Percentiles rank a stretch among this genome's conserved stretches.
phyloP scores from a whole-genome alignment of 768 basidiomycete species.

The Amanita subjunquillea region DNA sequence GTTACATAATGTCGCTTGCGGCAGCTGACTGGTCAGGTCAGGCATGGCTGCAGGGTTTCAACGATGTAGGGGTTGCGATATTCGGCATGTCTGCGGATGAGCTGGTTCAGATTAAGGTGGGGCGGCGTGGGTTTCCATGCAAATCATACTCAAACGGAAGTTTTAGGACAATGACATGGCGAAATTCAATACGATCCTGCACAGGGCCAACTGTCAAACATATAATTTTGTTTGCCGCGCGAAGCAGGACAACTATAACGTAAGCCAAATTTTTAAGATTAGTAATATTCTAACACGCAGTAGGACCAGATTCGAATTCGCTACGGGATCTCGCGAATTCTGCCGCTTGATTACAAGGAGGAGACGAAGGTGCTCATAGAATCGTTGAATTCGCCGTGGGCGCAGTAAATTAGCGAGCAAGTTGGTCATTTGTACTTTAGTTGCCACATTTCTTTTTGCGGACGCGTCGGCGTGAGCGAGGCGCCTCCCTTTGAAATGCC shows the following conservation, averaged over 20 bases:
- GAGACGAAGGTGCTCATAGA: slow-evolving; percentile 54
- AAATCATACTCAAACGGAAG: slow-evolving; percentile 4
- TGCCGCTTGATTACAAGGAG: slow-evolving; percentile 55
- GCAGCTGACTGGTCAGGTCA: slow-evolving; percentile 87
- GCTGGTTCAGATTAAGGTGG: slow-evolving; percentile 61
- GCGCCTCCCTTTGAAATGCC: neutral
- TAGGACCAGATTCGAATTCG: slow-evolving; percentile 78
- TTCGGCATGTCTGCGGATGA: slow-evolving; percentile 77
- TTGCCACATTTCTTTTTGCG: slow-evolving; percentile 8
- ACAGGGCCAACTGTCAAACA: slow-evolving; percentile 53
- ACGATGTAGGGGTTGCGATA: slow-evolving; percentile 73
- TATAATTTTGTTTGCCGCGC: slow-evolving; percentile 84
- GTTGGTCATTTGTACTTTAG: slow-evolving; percentile 7
- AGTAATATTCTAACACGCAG: neutral
- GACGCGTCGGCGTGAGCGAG: slow-evolving; percentile 4
- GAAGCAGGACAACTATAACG: slow-evolving; percentile 79
- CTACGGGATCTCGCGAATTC: slow-evolving; percentile 69
- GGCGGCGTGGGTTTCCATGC: slow-evolving; percentile 6
- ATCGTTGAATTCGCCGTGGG: slow-evolving; percentile 53
- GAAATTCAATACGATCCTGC: slow-evolving; percentile 48
- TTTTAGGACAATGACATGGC: slow-evolving; percentile 48
- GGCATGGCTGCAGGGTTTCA: slow-evolving; percentile 92
- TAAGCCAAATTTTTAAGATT: slow-evolving; percentile 23
- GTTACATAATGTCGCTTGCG: slow-evolving; percentile 77
- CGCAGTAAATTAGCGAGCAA: slow-evolving; percentile 18